Evolutionary conservation across 2,329 filamentous ascomycete genomes (phyloP), one percentile per base, ranked within the genome.

Genomic region (Emmonsiellopsis sp.): DNA sequence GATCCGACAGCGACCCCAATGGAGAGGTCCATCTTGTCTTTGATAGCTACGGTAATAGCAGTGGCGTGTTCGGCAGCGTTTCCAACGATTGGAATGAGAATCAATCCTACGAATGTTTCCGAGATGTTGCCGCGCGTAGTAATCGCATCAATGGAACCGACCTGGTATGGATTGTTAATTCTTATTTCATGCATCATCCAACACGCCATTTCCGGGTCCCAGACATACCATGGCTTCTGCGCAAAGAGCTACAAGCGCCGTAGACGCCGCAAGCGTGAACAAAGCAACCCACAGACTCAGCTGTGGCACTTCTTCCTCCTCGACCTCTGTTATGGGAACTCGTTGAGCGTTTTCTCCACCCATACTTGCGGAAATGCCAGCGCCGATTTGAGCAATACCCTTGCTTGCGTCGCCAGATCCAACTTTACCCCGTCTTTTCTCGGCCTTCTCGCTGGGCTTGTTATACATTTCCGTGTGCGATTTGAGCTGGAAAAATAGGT

Each of bases 401-500:
- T 73, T 72, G 3, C 69, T 66, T 7, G 75, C 71, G 8, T 77
- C 75, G 13, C 80, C 78, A 47, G 77, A 71, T 53, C 73, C 67
- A 51, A 79, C 67, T 58, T 76, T 73, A 44, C 69, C 32, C 13
- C 45, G 52, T 44, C 54, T 71, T 63, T 81, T 88, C 2, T 84
- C 80, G 0, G 87, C 85, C 69, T 95, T 95, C 61, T 87, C 79
- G 59, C 85, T 87, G 35, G 87, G 83, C 51, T 83, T 82, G 66
- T 86, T 89, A 76, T 95, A 96, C 67, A 95, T 84, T 7, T 75
- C 75, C 26, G 79, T 78, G 68, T 96, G 91, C 0, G 91, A 91
- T 68, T 89, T 88, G 55, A 97, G 83, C 70, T 96, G 92, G 76
- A 96, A 96, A 70, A 88, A 79, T 1, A 97, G 83, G 64, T 94